phyloP scores from a whole-genome alignment of 257 asterid species.

The Henckelia pumila region DNA sequence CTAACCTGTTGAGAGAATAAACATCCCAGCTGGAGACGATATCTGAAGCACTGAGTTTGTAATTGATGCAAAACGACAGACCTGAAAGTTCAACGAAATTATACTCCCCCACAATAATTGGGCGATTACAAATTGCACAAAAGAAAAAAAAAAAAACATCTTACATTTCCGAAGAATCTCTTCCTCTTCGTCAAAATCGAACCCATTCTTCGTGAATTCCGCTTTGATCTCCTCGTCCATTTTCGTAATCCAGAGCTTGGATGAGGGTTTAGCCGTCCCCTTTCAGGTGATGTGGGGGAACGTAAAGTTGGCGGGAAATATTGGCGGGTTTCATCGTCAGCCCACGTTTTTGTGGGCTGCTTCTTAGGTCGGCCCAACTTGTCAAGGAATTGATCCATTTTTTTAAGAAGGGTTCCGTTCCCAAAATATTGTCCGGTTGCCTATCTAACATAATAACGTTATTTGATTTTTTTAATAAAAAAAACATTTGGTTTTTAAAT shows the following conservation, averaged over 20 bases:
- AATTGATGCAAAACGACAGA: conserved; percentile 73
- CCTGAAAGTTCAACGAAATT: conserved; percentile 37
- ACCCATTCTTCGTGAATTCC: conserved; percentile 60
- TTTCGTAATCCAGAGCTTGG: conserved; percentile 32
- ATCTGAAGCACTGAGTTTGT: conserved; percentile 83
- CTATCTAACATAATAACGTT: no score
- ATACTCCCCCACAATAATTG: background rate
- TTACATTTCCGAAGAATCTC: conserved; percentile 71
- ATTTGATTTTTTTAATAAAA: no score
- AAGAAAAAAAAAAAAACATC: conserved; percentile 10
- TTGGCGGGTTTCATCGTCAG: conserved; percentile 21
- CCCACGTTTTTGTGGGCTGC: background rate
- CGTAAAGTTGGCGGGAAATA: conserved; percentile 49
- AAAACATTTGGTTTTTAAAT: no score
- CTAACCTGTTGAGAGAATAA: conserved; percentile 79
- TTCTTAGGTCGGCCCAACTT: background rate
- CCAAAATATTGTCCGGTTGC: background rate
- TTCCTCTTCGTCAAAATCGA: conserved; percentile 63
- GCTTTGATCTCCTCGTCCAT: conserved; percentile 86
- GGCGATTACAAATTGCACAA: background rate
- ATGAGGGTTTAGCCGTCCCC: conserved; percentile 39
- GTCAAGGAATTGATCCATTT: background rate
- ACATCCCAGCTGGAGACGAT: conserved; percentile 89
- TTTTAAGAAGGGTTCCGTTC: no score
- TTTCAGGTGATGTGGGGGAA: conserved; percentile 17